Base-by-base conservation (phyloP, 2,329 filamentous ascomycete species). In the Neopestalotiopsis rosae region DNA sequence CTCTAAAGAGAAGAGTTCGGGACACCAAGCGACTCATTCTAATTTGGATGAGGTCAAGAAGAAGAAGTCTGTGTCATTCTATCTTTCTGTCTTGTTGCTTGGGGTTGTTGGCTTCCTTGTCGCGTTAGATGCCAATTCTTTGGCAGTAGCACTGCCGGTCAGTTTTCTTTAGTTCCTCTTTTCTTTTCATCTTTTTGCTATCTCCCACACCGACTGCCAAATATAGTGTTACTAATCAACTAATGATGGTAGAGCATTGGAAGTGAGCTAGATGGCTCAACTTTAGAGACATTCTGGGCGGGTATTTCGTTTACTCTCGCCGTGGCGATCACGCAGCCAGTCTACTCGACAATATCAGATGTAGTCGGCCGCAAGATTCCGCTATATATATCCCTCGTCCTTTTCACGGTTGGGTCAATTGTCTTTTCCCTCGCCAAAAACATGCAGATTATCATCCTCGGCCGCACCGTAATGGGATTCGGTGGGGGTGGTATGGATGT, bases 341-440 rank as follows among this genome's bases (percentile, higher is more conserved):
- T 76, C 17, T 77, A 73, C 59, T 72, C 72, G 42, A 76, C 71
- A 61, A 68, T 77, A 14, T 79, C 78, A 14, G 74, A 78, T 42
- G 69, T 77, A 6, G 71, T 80, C n/a, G 79, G 79, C 30, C 77
- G 79, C 34, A 79, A 79, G 65, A 68, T 70, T 2, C 74, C 74
- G 10, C 73, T 80, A 12, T 76, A 79, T 61, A 68, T 74, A 13
- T 71, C 75, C 24, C 74, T 76, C 28, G 14, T 71, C 4, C 70
- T 86, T 72, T 85, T 75, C 61, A 81, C 67, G 4, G 68, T 70
- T 52, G 81, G 80, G 61, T 81, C 74, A 52, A 69, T 79, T 62
- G 69, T 76, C 45, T 79, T 80, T 57, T 74, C 77, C 32, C 65
- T 74, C 2, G 76, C 75, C 2, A 49, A 52, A 10, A 72, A 71